Conservation (phyloP, 441 rosid genomes). For the Populus hybrid region DNA sequence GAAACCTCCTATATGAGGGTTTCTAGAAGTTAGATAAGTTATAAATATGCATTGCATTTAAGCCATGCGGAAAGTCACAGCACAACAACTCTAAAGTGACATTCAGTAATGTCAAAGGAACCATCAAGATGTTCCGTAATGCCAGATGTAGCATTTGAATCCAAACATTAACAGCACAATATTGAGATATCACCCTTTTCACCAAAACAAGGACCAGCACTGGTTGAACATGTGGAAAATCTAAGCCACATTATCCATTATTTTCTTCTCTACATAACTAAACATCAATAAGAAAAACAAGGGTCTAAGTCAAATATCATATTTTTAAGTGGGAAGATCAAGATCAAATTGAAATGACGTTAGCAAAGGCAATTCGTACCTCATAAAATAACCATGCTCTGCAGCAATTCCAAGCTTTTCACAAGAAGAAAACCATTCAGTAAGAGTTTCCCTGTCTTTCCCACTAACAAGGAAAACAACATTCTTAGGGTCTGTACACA, state of each 20-base stretch:
- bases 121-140: background rate
- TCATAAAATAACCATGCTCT: constrained; percentile 80
- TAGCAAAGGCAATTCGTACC: constrained; percentile 32
- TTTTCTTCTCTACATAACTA: background rate
- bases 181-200: background rate
- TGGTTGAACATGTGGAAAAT: background rate
- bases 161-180: background rate
- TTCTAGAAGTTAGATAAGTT: background rate
- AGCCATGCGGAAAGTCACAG: background rate
- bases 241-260: background rate
- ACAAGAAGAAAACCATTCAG: constrained; percentile 82
- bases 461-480: constrained; percentile 84
- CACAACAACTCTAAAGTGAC: background rate
- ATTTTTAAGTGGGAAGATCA: background rate
- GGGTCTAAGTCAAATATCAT: background rate
- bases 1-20: background rate
- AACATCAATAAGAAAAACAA: background rate
- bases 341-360: background rate
- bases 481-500: constrained; percentile 69
- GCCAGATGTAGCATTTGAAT: background rate
- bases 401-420: constrained; percentile 84
- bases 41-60: background rate
- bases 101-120: background rate
- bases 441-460: constrained; percentile 58
- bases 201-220: background rate